Evolutionary conservation across 1,284 basidiomycete genomes (phyloP).

Genomic region (Rhodofomes roseus): DNA sequence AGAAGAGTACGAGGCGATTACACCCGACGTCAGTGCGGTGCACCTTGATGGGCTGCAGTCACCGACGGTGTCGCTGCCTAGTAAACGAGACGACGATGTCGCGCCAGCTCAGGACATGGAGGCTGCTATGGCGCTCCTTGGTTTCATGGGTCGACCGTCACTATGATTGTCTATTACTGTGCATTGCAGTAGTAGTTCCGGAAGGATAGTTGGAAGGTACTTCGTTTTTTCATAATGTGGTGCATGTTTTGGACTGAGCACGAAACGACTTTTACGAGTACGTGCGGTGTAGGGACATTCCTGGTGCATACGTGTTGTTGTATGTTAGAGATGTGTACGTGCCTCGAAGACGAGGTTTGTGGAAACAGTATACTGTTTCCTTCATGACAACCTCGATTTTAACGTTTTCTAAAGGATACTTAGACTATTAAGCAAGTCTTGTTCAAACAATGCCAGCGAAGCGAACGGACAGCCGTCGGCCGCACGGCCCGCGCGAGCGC

Average conservation of each 20-base stretch:
- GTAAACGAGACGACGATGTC: conserved; percentile 7
- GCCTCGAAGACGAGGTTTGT: neutral
- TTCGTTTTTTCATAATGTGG: conserved; percentile 1
- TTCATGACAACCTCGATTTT: neutral
- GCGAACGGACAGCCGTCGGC: no score
- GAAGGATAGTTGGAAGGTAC: neutral
- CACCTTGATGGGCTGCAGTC: conserved; percentile 12
- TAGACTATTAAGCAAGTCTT: no score
- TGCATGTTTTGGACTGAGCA: conserved; percentile 5
- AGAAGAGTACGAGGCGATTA: conserved; percentile 25
- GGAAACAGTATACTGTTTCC: neutral
- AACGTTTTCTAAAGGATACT: no score
- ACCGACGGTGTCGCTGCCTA: conserved; percentile 4
- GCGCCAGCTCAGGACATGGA: conserved; percentile 33
- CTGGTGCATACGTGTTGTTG: conserved; percentile 6
- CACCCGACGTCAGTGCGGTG: conserved; percentile 23
- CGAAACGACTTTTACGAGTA: conserved; percentile 7
- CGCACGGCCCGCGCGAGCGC: neutral
- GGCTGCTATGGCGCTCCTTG: conserved; percentile 41
- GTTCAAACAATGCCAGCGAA: neutral
- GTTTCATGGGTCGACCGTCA: conserved; percentile 30
- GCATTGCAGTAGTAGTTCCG: neutral
- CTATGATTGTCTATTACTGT: neutral
- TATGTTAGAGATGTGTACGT: neutral
- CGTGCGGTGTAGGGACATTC: conserved; percentile 16